Evolutionary conservation across 495 filamentous ascomycete genomes (phyloP).

Genomic region (Penicillium daleae): DNA sequence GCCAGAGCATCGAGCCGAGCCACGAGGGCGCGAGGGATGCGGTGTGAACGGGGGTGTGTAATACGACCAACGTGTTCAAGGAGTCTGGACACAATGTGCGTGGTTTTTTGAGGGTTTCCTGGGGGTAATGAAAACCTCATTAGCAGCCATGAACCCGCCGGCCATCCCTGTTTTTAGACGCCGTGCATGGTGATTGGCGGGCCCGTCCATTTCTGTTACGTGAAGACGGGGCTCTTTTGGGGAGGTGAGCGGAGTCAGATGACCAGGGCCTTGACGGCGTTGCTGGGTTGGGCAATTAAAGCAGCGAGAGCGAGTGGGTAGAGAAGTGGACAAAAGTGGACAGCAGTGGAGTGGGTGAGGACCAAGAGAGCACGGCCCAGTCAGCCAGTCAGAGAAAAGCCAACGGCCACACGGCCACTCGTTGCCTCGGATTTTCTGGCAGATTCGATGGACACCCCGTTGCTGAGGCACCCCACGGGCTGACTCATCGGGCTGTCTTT

Average conservation of each 20-base stretch:
- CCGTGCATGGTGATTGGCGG: conserved; percentile 34
- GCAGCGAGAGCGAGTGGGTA: conserved; percentile 14
- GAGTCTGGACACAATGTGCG: conserved; percentile 20
- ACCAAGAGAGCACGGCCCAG: too few species aligned
- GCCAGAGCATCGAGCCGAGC: conserved; percentile 11
- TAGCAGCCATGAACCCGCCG: conserved; percentile 9
- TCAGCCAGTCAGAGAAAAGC: not conserved
- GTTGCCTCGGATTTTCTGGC: not conserved
- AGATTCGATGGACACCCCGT: conserved; percentile 6
- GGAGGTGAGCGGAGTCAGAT: conserved; percentile 8
- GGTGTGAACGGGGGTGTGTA: conserved; percentile 15
- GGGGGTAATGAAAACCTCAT: conserved; percentile 30
- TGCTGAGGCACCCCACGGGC: conserved; percentile 12
- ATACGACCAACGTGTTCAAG: conserved; percentile 8
- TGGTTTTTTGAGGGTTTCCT: conserved; percentile 31
- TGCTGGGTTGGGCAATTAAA: conserved; percentile 10
- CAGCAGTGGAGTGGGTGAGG: too few species aligned
- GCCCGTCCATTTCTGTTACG: conserved; percentile 45
- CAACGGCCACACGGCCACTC: not conserved
- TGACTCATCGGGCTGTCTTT: conserved; percentile 9
- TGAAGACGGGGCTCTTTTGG: conserved; percentile 29
- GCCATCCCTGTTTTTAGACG: conserved; percentile 22
- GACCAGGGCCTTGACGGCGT: not conserved
- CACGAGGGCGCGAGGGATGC: conserved; percentile 16
- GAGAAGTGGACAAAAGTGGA: not conserved